These are phyloP conservation scores for Cetraspora pellucida DNA, from an alignment of 192 early-diverging fungal genomes.

Conservation along the genomic window DNA sequence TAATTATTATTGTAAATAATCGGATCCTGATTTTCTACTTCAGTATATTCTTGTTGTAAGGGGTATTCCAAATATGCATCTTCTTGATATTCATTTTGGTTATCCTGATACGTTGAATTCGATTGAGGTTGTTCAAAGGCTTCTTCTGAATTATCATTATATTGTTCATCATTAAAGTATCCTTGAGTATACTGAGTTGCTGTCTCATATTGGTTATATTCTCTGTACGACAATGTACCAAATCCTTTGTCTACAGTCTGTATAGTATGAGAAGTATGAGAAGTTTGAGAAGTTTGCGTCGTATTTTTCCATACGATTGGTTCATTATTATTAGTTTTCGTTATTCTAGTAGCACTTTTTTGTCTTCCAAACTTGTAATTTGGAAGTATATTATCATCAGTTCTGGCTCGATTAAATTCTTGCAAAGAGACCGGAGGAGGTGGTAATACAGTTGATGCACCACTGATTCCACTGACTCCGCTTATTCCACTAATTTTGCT, in stretches of 20 bases:
- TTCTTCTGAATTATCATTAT: background rate
- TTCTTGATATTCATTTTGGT: slow-evolving; percentile 9
- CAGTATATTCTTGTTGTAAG: background rate
- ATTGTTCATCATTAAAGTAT: background rate
- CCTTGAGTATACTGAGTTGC: background rate
- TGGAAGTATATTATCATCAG: slow-evolving; percentile 1
- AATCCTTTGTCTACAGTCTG: too few relatives aligned
- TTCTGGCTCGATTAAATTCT: background rate
- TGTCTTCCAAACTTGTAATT: slow-evolving; percentile 4
- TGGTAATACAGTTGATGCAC: background rate
- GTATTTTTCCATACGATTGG: background rate
- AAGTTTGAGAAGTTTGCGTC: too few relatives aligned
- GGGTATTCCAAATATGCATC: background rate
- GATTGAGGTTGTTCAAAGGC: background rate
- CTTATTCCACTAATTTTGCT: background rate
- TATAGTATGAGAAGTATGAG: too few relatives aligned
- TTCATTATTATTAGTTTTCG: background rate
- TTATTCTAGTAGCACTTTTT: background rate
- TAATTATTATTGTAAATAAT: background rate
- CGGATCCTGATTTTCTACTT: background rate
- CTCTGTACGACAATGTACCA: too few relatives aligned
- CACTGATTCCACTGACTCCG: too few relatives aligned
- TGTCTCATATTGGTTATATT: background rate
- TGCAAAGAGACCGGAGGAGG: background rate
- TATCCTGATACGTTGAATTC: background rate